phyloP scores from a whole-genome alignment of 306 rosid species.

The Cicer chorassanicum region DNA sequence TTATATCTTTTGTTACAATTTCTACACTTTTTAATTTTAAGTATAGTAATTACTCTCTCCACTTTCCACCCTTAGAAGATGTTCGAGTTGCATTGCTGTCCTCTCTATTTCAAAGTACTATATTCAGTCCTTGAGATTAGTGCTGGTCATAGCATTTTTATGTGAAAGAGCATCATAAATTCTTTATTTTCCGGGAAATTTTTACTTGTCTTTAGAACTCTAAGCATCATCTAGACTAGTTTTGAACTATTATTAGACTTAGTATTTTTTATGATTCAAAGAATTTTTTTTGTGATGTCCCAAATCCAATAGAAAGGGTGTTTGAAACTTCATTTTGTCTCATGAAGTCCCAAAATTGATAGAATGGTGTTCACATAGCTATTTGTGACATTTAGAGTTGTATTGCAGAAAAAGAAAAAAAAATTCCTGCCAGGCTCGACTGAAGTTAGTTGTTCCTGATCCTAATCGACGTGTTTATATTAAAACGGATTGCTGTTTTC shows the following conservation, averaged over 20 bases:
- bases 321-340: not conserved
- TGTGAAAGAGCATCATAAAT: not conserved
- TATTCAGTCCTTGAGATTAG: not conserved
- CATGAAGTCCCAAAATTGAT: not conserved
- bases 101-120: not conserved
- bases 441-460: not conserved
- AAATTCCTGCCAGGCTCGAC: not conserved
- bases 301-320: not conserved
- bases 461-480: not conserved
- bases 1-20: constrained; percentile 15
- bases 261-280: not conserved
- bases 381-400: not conserved
- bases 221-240: not conserved
- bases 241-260: not conserved
- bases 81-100: not conserved
- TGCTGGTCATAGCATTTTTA: not conserved
- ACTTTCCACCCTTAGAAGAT: not conserved
- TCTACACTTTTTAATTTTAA: not conserved
- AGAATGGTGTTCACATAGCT: not conserved
- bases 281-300: constrained; percentile 2
- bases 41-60: not conserved
- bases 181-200: not conserved
- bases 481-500: constrained; percentile 2
- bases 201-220: not conserved
- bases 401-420: constrained; percentile 2